Base-by-base conservation (phyloP, 2,329 filamentous ascomycete genomes). In the Bipolaris zeicola region DNA sequence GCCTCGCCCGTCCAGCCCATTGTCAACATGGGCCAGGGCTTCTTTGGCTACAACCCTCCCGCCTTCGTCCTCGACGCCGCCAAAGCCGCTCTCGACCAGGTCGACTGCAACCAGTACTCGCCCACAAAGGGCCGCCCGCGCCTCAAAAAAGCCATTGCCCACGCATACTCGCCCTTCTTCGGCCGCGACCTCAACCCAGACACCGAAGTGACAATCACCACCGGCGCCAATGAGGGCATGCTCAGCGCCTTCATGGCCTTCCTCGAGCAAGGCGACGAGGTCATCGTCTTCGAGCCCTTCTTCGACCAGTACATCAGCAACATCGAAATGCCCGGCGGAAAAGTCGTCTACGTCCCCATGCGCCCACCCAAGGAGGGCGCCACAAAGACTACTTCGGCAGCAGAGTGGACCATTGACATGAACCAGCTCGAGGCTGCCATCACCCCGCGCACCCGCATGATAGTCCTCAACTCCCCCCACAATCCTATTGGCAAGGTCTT, bases 301-400 rank as follows among this genome's bases (percentile, higher is more conserved):
- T 99, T 98, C 75, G 95, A 99, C 78, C 95, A 99, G 87, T 96
- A 98, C 76, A 96, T 99, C 65, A 92, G 89, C 81, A 99, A 99
- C 78, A 98, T 99, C 63, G 91, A 97, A 77, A 98, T 99, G 93
- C 88, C 95, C 0, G 95, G 95, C 49, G 95, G 95, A 65, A 96
- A 89, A 74, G 91, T 98, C 62, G 89, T 94, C 66, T 98, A 97
- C 73, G 94, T 98, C 22, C 93, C 95, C n/a, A 82, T 99, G 74
- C 90, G 95, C 60, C 94, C 95, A 26, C 95, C 95, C 8, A 83
- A 85, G 62, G 87, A 92, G 43, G 95, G 95, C 48, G 89, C 87
- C 4, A 86, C 83, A 37, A 85, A 88, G 77, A 96, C 91, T 0
- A 91, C 92, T 0, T 92, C 92, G 5, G 92, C 95, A 1, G 87